Percentiles rank a stretch among this genome's conserved stretches.
phyloP scores from a whole-genome alignment of 805 yeast species.

The Saturnispora dispora region DNA sequence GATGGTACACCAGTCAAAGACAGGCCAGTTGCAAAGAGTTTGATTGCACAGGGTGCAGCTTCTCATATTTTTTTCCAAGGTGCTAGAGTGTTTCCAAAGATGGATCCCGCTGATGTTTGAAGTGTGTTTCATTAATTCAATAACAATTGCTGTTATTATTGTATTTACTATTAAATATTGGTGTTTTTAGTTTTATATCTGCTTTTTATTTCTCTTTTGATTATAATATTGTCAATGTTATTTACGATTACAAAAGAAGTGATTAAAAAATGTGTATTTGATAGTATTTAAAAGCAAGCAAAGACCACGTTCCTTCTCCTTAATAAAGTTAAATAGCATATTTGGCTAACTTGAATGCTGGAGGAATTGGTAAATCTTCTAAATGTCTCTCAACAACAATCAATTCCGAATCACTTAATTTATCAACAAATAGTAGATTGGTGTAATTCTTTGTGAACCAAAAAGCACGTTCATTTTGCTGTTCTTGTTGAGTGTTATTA shows the following conservation, averaged over 20 bases:
- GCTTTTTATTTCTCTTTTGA: background rate
- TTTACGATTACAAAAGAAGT: background rate
- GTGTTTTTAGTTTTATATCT: background rate
- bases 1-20: conserved; percentile 24
- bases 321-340: conserved; percentile 22
- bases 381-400: conserved; percentile 72
- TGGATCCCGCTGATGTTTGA: conserved; percentile 17
- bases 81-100: conserved; percentile 43
- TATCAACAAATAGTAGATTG: conserved; percentile 56
- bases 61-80: conserved; percentile 64
- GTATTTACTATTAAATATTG: too few relatives aligned
- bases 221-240: background rate
- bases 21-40: conserved; percentile 29
- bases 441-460: conserved; percentile 73
- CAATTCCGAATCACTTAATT: conserved; percentile 44
- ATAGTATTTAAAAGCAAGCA: conserved; percentile 17
- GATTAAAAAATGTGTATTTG: background rate
- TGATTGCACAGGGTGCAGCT: conserved; percentile 59
- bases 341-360: conserved; percentile 59
- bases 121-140: background rate
- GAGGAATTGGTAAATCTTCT: conserved; percentile 41
- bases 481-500: conserved; percentile 10
- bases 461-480: conserved; percentile 38
- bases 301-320: conserved; percentile 5
- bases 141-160: background rate